Evolutionary conservation across 192 early-diverging fungal species (phyloP), one percentile per base, ranked within the genome.

Genomic region (Pilaira anomala): DNA sequence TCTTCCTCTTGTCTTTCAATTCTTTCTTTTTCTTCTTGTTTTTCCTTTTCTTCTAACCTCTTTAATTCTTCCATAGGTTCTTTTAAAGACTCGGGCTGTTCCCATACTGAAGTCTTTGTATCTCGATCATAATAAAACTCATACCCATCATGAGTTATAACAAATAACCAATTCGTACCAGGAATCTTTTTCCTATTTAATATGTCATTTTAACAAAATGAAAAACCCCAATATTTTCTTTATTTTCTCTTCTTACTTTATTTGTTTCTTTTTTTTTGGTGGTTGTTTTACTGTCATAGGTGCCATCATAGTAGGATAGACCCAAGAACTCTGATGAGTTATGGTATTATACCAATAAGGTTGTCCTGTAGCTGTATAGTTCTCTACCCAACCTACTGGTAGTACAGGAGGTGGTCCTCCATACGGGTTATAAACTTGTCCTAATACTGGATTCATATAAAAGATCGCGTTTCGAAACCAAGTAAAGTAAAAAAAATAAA

Each of bases 101-200:
- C 85, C 91, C 91, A 93, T 11, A 83, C 75, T 7, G 86, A 85
- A 19, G 74, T 63, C 44, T 85, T 85, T 3, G 88, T 89, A 26
- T 85, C 74, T 54, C 81, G 69, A 75, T 92, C 85, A 65, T 87
- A 88, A 64, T 82, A 94, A 69, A 90, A 94, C 40, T 91, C 89
- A 45, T 89, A 80, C 12, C 88, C 84, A 9, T 76, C 55, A 29
- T 74, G 84, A 12, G 91, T 92, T 33, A 79, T 75, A 1, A 92
- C 83, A 52, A 94, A 83, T 44, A 80, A 80, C 92, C 92, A 94
- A 6, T 68, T 56, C 0, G 88, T 83, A 33, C 83, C 81, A 26
- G 87, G 80, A 30, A 94, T 83, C 33, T 80, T 79, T 39, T 81
- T 83, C 63, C 82, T 79, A 53, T 59, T 69, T 45, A 42, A 24